These are phyloP conservation scores for Astraeus odoratus DNA, from an alignment of 768 basidiomycete genomes.

Conservation along the genomic window DNA sequence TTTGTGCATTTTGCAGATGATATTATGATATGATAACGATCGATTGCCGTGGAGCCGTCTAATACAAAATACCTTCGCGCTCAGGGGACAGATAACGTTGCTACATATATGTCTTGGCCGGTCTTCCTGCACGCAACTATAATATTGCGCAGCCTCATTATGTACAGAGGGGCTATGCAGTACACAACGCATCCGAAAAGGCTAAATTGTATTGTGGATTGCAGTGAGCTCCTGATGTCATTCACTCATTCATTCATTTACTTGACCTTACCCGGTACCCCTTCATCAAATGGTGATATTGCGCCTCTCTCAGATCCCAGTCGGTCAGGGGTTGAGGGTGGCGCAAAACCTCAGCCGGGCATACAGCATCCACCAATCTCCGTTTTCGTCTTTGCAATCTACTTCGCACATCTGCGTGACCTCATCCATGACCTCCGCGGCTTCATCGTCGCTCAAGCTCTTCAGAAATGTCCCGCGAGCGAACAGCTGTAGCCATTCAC, in stretches of 20 bases:
- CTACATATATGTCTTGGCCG: too few species aligned
- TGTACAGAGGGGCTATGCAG: not conserved
- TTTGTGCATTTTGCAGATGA: slow-evolving; percentile 23
- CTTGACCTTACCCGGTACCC: too few species aligned
- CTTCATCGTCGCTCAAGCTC: slow-evolving; percentile 45
- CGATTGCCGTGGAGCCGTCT: too few species aligned
- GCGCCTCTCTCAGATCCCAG: not conserved
- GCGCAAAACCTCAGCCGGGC: slow-evolving; percentile 62
- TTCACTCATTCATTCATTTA: too few species aligned
- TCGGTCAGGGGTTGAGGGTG: slow-evolving; percentile 27
- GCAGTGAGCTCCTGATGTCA: too few species aligned
- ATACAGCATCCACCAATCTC: slow-evolving; percentile 70
- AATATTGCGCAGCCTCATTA: not conserved
- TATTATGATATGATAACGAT: too few species aligned
- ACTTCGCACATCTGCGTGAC: slow-evolving; percentile 49
- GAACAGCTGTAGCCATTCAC: slow-evolving; percentile 67
- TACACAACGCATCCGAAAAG: not conserved
- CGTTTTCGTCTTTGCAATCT: slow-evolving; percentile 51
- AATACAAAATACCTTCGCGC: too few species aligned
- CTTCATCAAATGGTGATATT: not conserved
- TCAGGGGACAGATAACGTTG: too few species aligned
- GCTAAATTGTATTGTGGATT: not conserved
- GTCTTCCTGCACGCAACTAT: too few species aligned
- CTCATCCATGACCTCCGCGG: slow-evolving; percentile 52
- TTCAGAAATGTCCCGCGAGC: slow-evolving; percentile 52